Percentiles rank a stretch among this genome's conserved stretches.
Conservation (phyloP, 1,284 basidiomycete genomes). For the Singerocomus inundabilis region DNA sequence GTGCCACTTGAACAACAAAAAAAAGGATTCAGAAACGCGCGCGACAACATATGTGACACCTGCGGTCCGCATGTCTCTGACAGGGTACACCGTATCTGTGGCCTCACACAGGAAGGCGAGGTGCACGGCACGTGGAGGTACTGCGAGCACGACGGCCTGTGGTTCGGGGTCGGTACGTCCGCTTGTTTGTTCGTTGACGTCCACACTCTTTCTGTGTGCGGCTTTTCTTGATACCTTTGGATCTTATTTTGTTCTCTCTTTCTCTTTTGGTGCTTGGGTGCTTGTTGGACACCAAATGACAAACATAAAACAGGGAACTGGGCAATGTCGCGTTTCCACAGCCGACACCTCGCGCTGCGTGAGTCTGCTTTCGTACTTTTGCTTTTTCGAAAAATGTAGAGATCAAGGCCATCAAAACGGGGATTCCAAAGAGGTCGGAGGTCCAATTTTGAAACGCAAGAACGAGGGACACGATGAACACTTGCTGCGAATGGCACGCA, state of each 20-base stretch:
- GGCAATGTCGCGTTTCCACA: conserved; percentile 34
- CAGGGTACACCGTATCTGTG: conserved; percentile 43
- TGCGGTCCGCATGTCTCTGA: conserved; percentile 39
- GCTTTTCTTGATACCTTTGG: too few species aligned
- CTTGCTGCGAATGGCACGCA: too few species aligned
- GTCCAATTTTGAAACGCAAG: too few species aligned
- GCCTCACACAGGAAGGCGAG: conserved; percentile 45
- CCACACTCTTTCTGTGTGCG: too few species aligned
- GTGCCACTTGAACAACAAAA: too few species aligned
- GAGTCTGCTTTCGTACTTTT: conserved; percentile 9
- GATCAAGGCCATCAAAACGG: too few species aligned
- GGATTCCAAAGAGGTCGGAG: too few species aligned
- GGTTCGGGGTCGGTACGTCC: conserved; percentile 36
- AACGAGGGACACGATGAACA: too few species aligned
- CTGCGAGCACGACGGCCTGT: conserved; percentile 33
- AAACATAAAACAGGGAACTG: conserved; percentile 33
- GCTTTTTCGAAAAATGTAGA: too few species aligned
- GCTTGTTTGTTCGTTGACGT: background rate
- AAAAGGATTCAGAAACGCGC: conserved; percentile 32
- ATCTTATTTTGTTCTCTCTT: too few species aligned
- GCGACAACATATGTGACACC: conserved; percentile 35
- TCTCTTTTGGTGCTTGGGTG: too few species aligned
- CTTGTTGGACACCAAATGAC: too few species aligned
- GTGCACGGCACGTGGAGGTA: conserved; percentile 38
- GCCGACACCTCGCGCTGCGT: conserved; percentile 40